Base-by-base conservation (phyloP, 768 basidiomycete species). In the Myochromella boudieri region DNA sequence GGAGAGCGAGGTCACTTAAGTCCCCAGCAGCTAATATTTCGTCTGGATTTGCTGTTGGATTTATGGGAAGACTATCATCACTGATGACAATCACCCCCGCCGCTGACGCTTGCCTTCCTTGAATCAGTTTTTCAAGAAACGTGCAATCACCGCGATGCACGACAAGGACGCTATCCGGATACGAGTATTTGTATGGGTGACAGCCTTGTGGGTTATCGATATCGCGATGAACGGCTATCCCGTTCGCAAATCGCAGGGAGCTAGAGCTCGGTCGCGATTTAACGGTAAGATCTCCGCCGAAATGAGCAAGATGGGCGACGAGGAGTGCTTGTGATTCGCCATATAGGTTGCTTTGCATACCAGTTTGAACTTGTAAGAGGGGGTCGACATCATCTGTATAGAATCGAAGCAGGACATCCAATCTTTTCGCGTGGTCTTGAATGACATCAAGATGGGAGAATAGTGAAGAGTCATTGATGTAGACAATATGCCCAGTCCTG, bases 91-190 rank as follows among this genome's bases (percentile, higher is more conserved):
- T 66, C 7, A 94, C 80, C 1, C 91, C 95, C 0, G 77, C 76
- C 4, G 92, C 91, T 1, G 81, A 85, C 1, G 84, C 87, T 7
- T 72, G 67, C 14, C 76, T 75, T 4, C 93, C 94, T 36, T 74
- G 52, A 10, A 81, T 40, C 12, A 95, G 72, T 68, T 99, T 99
- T 54, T 90, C 79, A 11, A 91, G 65, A 67, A 98, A 97, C 7
- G 92, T 86, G 64, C 95, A 98, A 4, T 74, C 79, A 4, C 95
- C 95, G 22, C 95, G 79, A 34, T 72, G 72, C 12, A 87, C 71
- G 12, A 97, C 60, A 18, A 93, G 61, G 4, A 80, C 72, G 33
- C 73, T 77, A 38, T 76, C 72, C 9, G 68, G 64, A 52, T 82
- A 77, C 3, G 62, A 42, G 29, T 73, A 60, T 1, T 64, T 57